Percentiles rank a stretch among this genome's conserved stretches.
Conservation (phyloP, 208 protist species). For the Trypanosoma melophagium region DNA sequence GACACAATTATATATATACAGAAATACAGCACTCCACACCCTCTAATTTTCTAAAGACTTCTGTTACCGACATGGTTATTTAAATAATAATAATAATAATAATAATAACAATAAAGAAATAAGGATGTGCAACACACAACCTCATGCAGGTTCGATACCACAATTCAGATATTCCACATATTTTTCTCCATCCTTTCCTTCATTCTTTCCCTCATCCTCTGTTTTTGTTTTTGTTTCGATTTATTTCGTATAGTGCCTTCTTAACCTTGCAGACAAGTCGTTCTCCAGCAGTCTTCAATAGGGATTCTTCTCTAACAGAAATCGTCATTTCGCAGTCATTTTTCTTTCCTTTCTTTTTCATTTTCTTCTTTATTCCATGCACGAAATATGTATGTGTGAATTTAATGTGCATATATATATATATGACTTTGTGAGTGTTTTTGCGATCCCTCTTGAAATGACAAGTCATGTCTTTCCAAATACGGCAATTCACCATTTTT, state of each 20-base stretch:
- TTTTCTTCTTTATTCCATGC: slow-evolving; percentile 13
- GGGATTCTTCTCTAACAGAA: neutral
- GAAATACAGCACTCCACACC: too few relatives aligned
- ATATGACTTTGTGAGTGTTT: too few relatives aligned
- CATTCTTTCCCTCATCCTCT: slow-evolving; percentile 8
- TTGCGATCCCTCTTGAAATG: too few relatives aligned
- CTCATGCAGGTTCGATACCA: neutral
- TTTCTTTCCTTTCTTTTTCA: slow-evolving; percentile 1
- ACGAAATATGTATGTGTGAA: neutral
- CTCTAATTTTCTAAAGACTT: too few relatives aligned
- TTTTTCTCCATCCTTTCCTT: neutral
- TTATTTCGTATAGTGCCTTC: neutral
- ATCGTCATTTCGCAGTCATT: slow-evolving; percentile 2
- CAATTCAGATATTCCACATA: neutral
- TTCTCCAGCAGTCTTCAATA: neutral
- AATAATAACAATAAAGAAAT: neutral
- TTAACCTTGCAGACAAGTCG: neutral
- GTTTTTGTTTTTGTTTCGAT: slow-evolving; percentile 1
- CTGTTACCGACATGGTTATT: too few relatives aligned
- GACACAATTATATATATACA: too few relatives aligned
- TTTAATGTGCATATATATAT: too few relatives aligned
- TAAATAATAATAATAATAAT: too few relatives aligned
- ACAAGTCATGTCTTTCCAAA: too few relatives aligned
- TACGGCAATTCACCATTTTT: neutral
- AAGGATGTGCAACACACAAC: neutral